These are phyloP conservation scores for Aspergillus awamori DNA, from an alignment of 2,329 filamentous ascomycete species.

Conservation along the genomic window DNA sequence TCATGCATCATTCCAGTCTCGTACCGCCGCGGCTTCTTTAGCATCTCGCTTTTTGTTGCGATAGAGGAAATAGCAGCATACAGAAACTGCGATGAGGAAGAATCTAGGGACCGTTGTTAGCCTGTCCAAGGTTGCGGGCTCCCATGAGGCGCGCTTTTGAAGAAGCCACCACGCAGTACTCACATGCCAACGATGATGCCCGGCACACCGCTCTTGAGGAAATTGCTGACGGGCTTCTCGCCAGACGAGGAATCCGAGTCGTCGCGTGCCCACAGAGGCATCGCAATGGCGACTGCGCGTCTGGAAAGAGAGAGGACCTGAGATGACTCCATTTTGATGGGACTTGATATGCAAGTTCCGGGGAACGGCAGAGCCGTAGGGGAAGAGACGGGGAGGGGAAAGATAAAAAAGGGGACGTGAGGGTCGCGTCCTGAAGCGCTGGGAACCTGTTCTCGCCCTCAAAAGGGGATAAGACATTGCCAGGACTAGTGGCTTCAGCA, in stretches of 20 bases:
- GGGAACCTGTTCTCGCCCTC: background rate
- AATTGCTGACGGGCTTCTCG: slow-evolving; percentile 22
- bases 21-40: slow-evolving; percentile 14
- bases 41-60: slow-evolving; percentile 23
- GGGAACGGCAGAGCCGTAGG: background rate
- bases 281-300: background rate
- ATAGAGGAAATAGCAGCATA: slow-evolving; percentile 20
- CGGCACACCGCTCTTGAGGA: slow-evolving; percentile 23
- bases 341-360: background rate
- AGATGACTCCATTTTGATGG: background rate
- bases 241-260: background rate
- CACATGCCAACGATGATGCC: slow-evolving; percentile 22
- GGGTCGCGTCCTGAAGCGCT: background rate
- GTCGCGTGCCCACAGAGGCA: slow-evolving; percentile 2
- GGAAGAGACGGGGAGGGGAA: background rate
- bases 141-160: background rate
- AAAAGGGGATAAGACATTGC: background rate
- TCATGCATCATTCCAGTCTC: slow-evolving; percentile 18
- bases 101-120: slow-evolving; percentile 9
- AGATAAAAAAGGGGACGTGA: background rate
- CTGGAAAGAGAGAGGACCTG: background rate
- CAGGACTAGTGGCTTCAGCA: background rate
- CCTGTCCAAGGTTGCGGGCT: background rate
- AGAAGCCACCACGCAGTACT: background rate
- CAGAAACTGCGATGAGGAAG: slow-evolving; percentile 14